Conservation (phyloP, 257 asterid species). For the Solanum pennellii region DNA sequence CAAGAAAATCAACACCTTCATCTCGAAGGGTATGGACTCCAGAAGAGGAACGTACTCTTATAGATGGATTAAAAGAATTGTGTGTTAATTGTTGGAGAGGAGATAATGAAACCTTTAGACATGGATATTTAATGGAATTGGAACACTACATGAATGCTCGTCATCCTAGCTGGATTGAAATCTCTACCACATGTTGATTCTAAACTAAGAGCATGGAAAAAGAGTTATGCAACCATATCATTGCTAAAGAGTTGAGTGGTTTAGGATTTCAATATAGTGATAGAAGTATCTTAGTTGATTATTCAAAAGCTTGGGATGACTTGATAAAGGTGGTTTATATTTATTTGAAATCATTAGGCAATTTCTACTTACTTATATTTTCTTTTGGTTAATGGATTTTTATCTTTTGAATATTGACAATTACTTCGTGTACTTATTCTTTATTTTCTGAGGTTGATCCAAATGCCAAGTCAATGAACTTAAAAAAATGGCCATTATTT, state of each 20-base stretch:
- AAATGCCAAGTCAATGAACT: neutral
- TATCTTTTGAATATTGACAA: neutral
- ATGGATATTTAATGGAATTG: neutral
- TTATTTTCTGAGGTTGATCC: neutral
- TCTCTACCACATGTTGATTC: neutral
- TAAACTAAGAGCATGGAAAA: neutral
- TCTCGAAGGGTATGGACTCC: neutral
- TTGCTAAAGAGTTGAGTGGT: neutral
- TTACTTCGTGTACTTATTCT: neutral
- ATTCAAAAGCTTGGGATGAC: neutral
- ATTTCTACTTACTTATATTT: neutral
- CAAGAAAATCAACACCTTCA: neutral
- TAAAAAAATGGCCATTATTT: no score
- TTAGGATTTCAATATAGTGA: neutral
- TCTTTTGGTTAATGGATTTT: neutral
- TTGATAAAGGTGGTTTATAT: neutral
- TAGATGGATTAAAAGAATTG: neutral
- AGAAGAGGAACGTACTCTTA: neutral
- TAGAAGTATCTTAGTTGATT: neutral
- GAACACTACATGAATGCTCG: neutral
- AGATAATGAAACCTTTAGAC: neutral
- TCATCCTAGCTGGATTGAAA: neutral
- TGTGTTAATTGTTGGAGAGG: neutral
- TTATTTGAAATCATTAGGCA: neutral
- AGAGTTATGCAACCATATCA: neutral